These are phyloP conservation scores for Ogataea nonfermentans DNA, from an alignment of 805 yeast genomes.

Conservation along the genomic window DNA sequence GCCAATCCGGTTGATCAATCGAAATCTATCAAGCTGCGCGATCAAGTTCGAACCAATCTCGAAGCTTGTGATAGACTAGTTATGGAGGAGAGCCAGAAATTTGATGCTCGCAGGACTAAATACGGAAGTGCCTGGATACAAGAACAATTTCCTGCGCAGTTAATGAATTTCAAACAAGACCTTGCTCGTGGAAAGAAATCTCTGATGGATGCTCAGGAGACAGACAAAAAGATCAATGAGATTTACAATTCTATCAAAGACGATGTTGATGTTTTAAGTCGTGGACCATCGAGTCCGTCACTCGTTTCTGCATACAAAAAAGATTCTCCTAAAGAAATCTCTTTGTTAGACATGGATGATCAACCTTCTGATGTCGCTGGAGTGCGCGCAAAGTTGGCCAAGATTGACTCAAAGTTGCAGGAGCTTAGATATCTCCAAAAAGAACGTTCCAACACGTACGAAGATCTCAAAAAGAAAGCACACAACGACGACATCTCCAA, in stretches of 20 bases:
- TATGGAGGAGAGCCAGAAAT: slow-evolving; percentile 37
- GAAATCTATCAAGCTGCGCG: slow-evolving; percentile 33
- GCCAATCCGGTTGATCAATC: slow-evolving; percentile 28
- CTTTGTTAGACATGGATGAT: slow-evolving; percentile 69
- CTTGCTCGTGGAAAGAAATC: slow-evolving; percentile 53
- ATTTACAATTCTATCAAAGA: slow-evolving; percentile 42
- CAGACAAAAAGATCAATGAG: slow-evolving; percentile 54
- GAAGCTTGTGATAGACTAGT: slow-evolving; percentile 36
- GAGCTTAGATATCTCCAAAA: slow-evolving; percentile 60
- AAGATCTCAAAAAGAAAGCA: slow-evolving; percentile 64
- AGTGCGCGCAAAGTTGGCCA: slow-evolving; percentile 40
- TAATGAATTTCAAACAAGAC: slow-evolving; percentile 19
- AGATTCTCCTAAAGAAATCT: slow-evolving; percentile 24
- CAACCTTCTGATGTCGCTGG: slow-evolving; percentile 22
- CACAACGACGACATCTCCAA: slow-evolving; percentile 85
- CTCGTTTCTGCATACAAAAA: slow-evolving; percentile 35
- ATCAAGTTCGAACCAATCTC: slow-evolving; percentile 37
- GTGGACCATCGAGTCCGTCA: slow-evolving; percentile 42
- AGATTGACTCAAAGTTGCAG: slow-evolving; percentile 55
- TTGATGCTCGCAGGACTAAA: slow-evolving; percentile 33
- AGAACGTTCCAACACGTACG: slow-evolving; percentile 60
- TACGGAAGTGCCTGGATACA: slow-evolving; percentile 38
- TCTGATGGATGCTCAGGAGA: slow-evolving; percentile 55
- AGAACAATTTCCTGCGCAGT: slow-evolving; percentile 20
- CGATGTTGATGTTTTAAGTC: slow-evolving; percentile 44